phyloP scores from a whole-genome alignment of 1,284 basidiomycete genomes.

The Singerocomus inundabilis region DNA sequence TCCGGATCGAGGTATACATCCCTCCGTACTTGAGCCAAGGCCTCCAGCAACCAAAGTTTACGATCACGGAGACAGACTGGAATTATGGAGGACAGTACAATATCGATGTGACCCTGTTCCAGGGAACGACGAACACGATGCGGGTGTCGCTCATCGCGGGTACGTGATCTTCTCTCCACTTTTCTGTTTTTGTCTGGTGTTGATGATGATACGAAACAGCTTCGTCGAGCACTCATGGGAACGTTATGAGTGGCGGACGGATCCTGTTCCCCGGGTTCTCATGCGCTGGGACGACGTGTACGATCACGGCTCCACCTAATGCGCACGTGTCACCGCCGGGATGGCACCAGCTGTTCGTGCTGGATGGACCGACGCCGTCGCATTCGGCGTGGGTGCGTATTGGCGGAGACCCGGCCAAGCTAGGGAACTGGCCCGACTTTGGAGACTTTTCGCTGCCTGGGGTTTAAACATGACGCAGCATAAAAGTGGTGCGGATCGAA shows the following conservation, averaged over 20 bases:
- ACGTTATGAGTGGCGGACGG: constrained; percentile 63
- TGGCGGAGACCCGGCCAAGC: constrained; percentile 62
- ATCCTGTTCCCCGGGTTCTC: constrained; percentile 67
- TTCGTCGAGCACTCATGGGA: constrained; percentile 76
- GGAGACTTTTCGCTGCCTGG: constrained; percentile 66
- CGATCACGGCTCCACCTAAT: constrained; percentile 68
- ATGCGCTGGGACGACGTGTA: constrained; percentile 61
- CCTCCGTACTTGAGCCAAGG: constrained; percentile 71
- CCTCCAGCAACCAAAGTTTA: constrained; percentile 55
- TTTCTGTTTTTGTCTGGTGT: no score
- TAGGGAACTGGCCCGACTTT: constrained; percentile 68
- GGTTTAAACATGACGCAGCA: no score
- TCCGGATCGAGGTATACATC: constrained; percentile 72
- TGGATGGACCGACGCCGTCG: constrained; percentile 74
- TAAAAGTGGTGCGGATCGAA: no score
- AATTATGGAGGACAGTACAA: constrained; percentile 46
- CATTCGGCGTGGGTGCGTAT: constrained; percentile 70
- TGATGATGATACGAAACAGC: no score
- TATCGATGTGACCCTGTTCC: constrained; percentile 54
- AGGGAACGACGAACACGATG: constrained; percentile 56
- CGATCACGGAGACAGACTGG: constrained; percentile 60
- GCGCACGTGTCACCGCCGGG: constrained; percentile 67
- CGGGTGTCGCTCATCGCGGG: constrained; percentile 60
- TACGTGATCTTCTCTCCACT: no score
- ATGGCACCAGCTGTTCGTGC: constrained; percentile 71